phyloP scores from a whole-genome alignment of 2,329 filamentous ascomycete species.

The Dactylellina haptotyla region DNA sequence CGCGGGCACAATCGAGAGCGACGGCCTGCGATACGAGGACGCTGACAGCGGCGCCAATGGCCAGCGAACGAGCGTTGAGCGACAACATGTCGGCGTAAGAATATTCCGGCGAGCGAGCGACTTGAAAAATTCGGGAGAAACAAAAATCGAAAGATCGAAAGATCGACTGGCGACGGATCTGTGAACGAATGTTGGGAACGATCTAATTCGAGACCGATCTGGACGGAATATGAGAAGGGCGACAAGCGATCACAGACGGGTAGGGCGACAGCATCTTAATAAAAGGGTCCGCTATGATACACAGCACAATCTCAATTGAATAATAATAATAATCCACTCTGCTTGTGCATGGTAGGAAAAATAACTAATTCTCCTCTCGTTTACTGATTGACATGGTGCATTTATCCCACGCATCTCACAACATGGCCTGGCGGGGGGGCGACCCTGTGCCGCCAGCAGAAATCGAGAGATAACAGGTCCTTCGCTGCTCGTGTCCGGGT shows the following conservation, averaged over 20 bases:
- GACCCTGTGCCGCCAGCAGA: slow-evolving; percentile 1
- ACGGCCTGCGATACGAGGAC: slow-evolving; percentile 15
- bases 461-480: no score
- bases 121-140: slow-evolving; percentile 13
- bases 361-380: no score
- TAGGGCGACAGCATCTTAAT: slow-evolving; percentile 23
- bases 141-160: slow-evolving; percentile 11
- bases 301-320: background rate
- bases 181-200: slow-evolving; percentile 1
- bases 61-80: slow-evolving; percentile 17
- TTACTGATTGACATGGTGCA: background rate
- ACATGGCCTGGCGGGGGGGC: background rate
- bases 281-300: slow-evolving; percentile 13
- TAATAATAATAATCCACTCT: no score
- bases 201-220: slow-evolving; percentile 4
- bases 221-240: background rate
- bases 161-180: background rate
- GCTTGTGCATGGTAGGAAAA: no score
- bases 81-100: slow-evolving; percentile 6
- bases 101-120: background rate
- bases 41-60: slow-evolving; percentile 17
- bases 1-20: slow-evolving; percentile 44
- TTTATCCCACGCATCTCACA: background rate
- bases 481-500: background rate
- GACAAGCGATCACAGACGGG: background rate